Conservation (phyloP, 805 yeast species). For the Wickerhamiella dianesei region DNA sequence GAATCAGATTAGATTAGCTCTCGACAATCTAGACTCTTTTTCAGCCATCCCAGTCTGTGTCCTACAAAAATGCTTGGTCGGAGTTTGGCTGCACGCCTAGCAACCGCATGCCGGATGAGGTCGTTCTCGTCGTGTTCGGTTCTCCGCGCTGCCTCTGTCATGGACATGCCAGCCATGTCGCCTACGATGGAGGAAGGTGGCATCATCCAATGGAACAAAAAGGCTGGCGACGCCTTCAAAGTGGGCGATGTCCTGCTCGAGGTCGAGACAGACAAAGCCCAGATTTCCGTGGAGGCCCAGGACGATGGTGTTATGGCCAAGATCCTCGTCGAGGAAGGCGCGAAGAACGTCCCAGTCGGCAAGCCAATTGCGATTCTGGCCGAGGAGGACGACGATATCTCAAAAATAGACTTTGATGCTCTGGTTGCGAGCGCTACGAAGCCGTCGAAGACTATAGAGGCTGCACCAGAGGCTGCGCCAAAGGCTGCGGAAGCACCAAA, state of each 20-base stretch:
- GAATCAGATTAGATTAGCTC: too few relatives aligned
- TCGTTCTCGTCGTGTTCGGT: neutral
- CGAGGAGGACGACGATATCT: constrained; percentile 73
- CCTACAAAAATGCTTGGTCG: neutral
- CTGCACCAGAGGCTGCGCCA: constrained; percentile 12
- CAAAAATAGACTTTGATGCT: constrained; percentile 46
- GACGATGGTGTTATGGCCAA: constrained; percentile 88
- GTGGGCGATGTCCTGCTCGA: constrained; percentile 95
- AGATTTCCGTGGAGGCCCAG: constrained; percentile 91
- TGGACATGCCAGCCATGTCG: constrained; percentile 97
- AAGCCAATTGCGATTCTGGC: constrained; percentile 78
- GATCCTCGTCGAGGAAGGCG: constrained; percentile 56
- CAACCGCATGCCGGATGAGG: neutral
- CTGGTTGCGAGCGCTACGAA: constrained; percentile 16
- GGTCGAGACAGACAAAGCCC: constrained; percentile 95
- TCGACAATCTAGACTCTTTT: too few relatives aligned
- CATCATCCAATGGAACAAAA: constrained; percentile 74
- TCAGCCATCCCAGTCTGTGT: neutral
- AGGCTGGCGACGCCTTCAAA: constrained; percentile 54
- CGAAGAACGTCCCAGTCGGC: constrained; percentile 71
- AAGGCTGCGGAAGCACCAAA: constrained; percentile 9
- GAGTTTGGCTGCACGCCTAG: neutral
- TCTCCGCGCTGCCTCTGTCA: neutral
- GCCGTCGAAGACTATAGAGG: constrained; percentile 8
- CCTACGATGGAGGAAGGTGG: constrained; percentile 98